Base-by-base conservation (phyloP, 352 stramenopile genomes). In the Phytopythium mirpurense region DNA sequence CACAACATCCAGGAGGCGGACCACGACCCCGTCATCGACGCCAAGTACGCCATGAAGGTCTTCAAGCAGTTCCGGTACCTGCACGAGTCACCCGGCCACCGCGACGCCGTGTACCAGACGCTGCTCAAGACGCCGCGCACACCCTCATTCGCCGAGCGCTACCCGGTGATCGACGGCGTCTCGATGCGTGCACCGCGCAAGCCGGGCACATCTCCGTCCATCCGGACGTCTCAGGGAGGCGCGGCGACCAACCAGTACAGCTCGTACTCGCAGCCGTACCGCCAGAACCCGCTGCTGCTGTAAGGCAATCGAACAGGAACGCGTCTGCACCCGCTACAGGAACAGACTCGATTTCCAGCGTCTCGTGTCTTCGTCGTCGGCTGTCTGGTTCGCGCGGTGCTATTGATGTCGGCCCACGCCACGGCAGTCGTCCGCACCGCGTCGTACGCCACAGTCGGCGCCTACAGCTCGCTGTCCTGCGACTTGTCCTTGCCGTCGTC, bases 1-100 rank as follows among this genome's bases (percentile, higher is more conserved):
- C 69, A 88, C 50, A 72, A 89, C 27, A 93, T 93, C 54, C 83
- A 93, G 70, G 82, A 92, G 56, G 73, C 73, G 5, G 78, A 92
- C 59, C 84, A 95, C 58, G 80, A 95, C 55, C 82, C 84, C 0
- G 82, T 95, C 24, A 90, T 92, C 41, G 84, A 95, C 51, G 84
- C 84, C 51, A 78, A 79, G 31, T 92, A 91, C 58, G 81, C 84
- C n/a, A 95, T 95, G 84, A 91, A 90, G 71, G 70, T 95, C 49
- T 91, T 95, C 64, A 90, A 90, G 56, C 69, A 87, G 54, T 95
- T 90, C 49, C 77, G 79, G 26, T 70, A 91, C 68, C 56, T 95
- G 57, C 84, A 91, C 57, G 79, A 93, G 54, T 84, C 68, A 7
- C 81, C 82, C 9, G 74, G 65, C 5, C 80, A 77, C n/a, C 84